A percentile compares a stretch with the other conserved stretches of the same genome.
Evolutionary conservation across 768 basidiomycete species (phyloP).

Genomic region (Arthromyces matolae): DNA sequence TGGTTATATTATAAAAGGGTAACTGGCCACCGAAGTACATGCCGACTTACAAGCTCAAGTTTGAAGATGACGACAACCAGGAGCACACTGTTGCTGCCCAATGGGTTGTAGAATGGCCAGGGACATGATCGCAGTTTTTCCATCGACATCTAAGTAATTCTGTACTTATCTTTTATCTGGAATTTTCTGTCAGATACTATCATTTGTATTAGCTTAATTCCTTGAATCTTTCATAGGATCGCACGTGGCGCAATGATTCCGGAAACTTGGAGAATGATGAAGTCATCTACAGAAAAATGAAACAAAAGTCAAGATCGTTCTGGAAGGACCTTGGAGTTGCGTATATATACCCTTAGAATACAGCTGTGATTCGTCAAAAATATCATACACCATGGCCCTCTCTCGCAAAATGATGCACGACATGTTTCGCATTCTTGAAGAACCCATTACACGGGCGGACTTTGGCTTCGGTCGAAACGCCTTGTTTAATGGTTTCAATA

Average conservation of each 20-base stretch:
- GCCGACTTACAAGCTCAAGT: slow-evolving; percentile 73
- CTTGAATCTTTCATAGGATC: background rate
- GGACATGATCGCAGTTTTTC: slow-evolving; percentile 18
- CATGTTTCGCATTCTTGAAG: slow-evolving; percentile 72
- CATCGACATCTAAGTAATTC: slow-evolving; percentile 14
- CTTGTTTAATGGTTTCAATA: slow-evolving; percentile 44
- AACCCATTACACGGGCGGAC: slow-evolving; percentile 47
- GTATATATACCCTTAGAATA: slow-evolving; percentile 7
- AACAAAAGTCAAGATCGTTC: slow-evolving; percentile 5
- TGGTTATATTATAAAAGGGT: slow-evolving; percentile 17
- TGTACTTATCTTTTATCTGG: slow-evolving; percentile 17
- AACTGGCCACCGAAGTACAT: slow-evolving; percentile 43
- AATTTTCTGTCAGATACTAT: slow-evolving; percentile 2
- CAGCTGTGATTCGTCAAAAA: background rate
- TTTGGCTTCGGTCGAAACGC: slow-evolving; percentile 18
- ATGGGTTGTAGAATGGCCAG: slow-evolving; percentile 81
- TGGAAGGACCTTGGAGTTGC: slow-evolving; percentile 4
- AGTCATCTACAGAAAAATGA: background rate
- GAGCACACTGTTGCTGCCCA: slow-evolving; percentile 74
- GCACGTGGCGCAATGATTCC: slow-evolving; percentile 7
- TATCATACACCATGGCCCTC: slow-evolving; percentile 51
- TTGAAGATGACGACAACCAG: slow-evolving; percentile 87
- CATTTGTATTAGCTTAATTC: slow-evolving; percentile 13
- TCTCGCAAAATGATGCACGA: slow-evolving; percentile 63
- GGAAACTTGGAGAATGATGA: background rate